phyloP scores from a whole-genome alignment of 371 early-diverging fungal genomes.

The Mucor mucedo region DNA sequence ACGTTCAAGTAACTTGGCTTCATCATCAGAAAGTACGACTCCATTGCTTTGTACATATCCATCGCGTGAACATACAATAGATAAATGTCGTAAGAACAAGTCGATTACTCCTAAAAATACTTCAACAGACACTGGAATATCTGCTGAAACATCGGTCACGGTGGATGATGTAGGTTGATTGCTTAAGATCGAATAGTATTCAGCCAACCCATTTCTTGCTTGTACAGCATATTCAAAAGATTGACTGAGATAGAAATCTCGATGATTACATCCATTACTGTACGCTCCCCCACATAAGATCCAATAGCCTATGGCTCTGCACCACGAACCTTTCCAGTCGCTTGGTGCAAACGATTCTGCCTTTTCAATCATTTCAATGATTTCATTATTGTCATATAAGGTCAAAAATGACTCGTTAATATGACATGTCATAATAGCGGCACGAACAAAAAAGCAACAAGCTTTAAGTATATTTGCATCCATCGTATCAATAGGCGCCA shows the following conservation, averaged over 20 bases:
- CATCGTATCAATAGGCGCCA: background rate
- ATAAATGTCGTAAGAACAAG: background rate
- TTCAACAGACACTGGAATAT: background rate
- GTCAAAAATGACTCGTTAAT: background rate
- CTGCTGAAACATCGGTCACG: background rate
- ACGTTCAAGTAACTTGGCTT: background rate
- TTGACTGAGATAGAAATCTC: background rate
- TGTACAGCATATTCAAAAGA: background rate
- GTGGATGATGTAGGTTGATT: background rate
- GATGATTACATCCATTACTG: background rate
- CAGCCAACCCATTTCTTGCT: slow-evolving; percentile 1
- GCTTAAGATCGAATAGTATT: background rate
- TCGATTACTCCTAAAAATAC: slow-evolving; percentile 7
- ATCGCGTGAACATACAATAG: slow-evolving; percentile 2
- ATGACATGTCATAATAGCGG: background rate
- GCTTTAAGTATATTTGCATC: background rate
- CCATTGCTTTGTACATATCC: background rate
- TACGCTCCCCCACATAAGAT: slow-evolving; percentile 11
- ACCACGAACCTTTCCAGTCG: slow-evolving; percentile 33
- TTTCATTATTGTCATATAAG: background rate
- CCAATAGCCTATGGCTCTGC: slow-evolving; percentile 37
- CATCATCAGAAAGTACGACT: background rate
- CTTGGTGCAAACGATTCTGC: background rate
- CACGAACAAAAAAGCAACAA: background rate
- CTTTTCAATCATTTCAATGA: slow-evolving; percentile 1